Conservation (phyloP, 1,284 basidiomycete species). For the Lentinula novae-zelandiae region DNA sequence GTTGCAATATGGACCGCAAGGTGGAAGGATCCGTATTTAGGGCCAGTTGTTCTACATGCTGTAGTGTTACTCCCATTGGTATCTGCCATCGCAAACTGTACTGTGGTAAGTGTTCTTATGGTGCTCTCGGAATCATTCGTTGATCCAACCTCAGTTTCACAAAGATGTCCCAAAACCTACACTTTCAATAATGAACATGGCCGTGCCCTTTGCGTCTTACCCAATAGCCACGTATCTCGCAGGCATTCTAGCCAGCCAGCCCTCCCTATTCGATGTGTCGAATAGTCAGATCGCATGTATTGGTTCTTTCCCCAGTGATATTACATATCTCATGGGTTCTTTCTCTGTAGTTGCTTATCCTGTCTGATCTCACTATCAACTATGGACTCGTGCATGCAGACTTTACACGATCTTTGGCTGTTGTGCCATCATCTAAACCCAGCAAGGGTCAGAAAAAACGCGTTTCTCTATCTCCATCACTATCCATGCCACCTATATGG, state of each 20-base stretch:
- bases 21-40: constrained; percentile 44
- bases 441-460: constrained; percentile 19
- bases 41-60: constrained; percentile 55
- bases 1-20: constrained; percentile 54
- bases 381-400: constrained; percentile 19
- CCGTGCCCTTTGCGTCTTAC: constrained; percentile 1
- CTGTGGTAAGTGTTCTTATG: constrained; percentile 12
- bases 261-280: constrained; percentile 16
- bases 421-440: constrained; percentile 12
- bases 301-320: constrained; percentile 5
- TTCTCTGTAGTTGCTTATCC: constrained; percentile 2
- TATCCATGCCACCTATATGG: constrained; percentile 4
- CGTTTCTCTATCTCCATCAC: background rate
- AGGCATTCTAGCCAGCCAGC: constrained; percentile 13
- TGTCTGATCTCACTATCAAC: background rate
- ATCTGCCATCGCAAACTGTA: constrained; percentile 31
- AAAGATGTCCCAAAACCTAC: background rate
- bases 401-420: constrained; percentile 24
- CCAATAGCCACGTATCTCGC: constrained; percentile 3
- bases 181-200: background rate
- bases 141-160: background rate
- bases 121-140: background rate
- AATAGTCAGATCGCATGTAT: constrained; percentile 21
- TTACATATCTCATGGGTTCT: background rate
- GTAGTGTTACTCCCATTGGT: constrained; percentile 53